Evolutionary conservation across 225 moss, liverwort and hornwort species (phyloP), one percentile per base, ranked within the genome.

Genomic region (Anthoceros angustus): DNA sequence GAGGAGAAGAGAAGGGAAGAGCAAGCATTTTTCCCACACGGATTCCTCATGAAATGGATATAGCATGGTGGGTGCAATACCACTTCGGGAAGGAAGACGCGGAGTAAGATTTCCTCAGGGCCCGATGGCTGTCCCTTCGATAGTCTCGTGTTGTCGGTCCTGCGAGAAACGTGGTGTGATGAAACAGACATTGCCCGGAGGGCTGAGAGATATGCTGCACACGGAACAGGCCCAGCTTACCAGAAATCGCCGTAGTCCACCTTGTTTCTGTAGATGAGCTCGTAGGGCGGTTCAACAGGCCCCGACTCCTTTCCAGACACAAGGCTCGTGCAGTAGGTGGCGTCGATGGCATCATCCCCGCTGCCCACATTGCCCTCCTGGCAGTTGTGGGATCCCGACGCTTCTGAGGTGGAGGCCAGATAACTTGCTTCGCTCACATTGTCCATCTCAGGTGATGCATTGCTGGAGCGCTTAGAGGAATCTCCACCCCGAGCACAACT

Each of bases 261-360:
- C 41, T 74, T 70, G 40, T 78, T 82, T 65, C 76, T 67, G 63
- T 82, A 82, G 23, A 82, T 70, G 40, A 82, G 14, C 67, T 79
- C 72, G 41, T 72, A 82, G 10, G 72, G 78, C 38, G 82, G 76
- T 63, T 79, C 72, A 42, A 78, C 68, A 32, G 69, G 74, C 1
- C 21, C 20, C 10, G 25, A 6, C 21, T 40, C 45, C 14, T 70
- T 50, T 12, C 41, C 40, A 7, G 16, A 18, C 12, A 43, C 11
- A 38, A 49, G 39, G 63, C 12, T 4, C n/a, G 0, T 42, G 14
- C 40, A 24, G 40, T 42, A 60, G 25, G 14, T 42, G 55, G 23
- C 5, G 0, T 55, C 55, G 7, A 23, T 18, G 55, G 55, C 7
- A 7, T 55, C 14, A 55, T 18, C 55, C 55, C 14, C 55, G 23